phyloP scores from a whole-genome alignment of 352 stramenopile species.

The Globisporangium apiculatum region DNA sequence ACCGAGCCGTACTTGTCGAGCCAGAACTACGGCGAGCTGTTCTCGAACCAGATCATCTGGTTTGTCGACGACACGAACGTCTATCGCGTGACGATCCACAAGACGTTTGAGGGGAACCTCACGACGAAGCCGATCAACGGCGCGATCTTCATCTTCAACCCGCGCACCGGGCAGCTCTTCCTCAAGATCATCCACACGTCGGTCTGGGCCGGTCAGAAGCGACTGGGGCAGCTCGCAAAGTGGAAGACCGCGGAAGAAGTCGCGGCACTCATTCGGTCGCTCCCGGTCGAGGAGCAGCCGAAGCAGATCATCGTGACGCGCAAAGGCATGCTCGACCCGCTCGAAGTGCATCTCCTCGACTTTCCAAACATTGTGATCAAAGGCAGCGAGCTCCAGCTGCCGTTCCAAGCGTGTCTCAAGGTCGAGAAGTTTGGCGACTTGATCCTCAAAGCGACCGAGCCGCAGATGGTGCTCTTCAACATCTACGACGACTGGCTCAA shows the following conservation, averaged over 20 bases:
- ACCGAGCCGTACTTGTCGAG: slow-evolving; percentile 99
- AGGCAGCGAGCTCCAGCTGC: slow-evolving; percentile 97
- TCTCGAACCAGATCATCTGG: slow-evolving; percentile 99
- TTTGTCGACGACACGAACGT: slow-evolving; percentile 99
- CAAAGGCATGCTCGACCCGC: slow-evolving; percentile 98
- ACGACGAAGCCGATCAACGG: slow-evolving; percentile 99
- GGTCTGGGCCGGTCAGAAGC: slow-evolving; percentile 99
- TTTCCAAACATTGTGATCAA: slow-evolving; percentile 99
- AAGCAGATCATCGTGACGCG: slow-evolving; percentile 99
- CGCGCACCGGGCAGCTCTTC: slow-evolving; percentile 98
- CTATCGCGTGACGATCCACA: slow-evolving; percentile 98
- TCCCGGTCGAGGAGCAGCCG: slow-evolving; percentile 99
- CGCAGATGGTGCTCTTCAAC: slow-evolving; percentile 99
- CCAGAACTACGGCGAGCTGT: slow-evolving; percentile 99
- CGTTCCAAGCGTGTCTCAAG: slow-evolving; percentile 99
- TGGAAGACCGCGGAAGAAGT: slow-evolving; percentile 99
- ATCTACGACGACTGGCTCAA: slow-evolving; percentile 99
- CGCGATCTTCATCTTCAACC: slow-evolving; percentile 99
- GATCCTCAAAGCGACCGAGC: slow-evolving; percentile 98
- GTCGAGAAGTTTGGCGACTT: slow-evolving; percentile 99
- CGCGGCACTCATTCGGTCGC: slow-evolving; percentile 96
- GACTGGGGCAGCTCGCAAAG: slow-evolving; percentile 98
- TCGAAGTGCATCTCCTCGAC: slow-evolving; percentile 99
- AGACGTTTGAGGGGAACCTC: slow-evolving; percentile 99
- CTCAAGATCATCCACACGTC: slow-evolving; percentile 99